Evolutionary conservation across 768 basidiomycete genomes (phyloP).

Genomic region (Collybia sp.): DNA sequence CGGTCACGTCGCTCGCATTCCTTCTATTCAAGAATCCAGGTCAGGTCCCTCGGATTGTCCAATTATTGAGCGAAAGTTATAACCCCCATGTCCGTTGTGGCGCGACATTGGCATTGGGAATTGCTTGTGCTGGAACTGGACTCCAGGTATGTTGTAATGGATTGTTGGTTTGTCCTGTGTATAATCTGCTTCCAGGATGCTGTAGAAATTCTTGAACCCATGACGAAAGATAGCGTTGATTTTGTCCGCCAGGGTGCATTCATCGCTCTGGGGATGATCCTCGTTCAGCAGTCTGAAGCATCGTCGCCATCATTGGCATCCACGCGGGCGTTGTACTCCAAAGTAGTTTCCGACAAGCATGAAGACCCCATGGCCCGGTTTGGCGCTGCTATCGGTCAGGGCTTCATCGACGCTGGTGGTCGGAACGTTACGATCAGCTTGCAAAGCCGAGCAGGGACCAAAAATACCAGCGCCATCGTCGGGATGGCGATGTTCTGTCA

Average conservation of each 20-base stretch:
- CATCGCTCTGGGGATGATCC: conserved; percentile 92
- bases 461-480: conserved; percentile 91
- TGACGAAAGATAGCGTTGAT: conserved; percentile 97
- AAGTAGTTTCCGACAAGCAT: conserved; percentile 93
- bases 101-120: conserved; percentile 92
- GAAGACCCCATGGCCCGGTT: conserved; percentile 99
- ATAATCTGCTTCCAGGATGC: conserved; percentile 60
- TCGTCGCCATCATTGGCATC: conserved; percentile 77
- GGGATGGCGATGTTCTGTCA: conserved; percentile 99
- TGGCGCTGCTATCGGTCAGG: conserved; percentile 93
- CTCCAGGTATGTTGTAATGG: conserved; percentile 56
- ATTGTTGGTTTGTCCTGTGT: neutral
- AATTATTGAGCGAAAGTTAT: conserved; percentile 95
- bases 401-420: conserved; percentile 96
- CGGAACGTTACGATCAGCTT: conserved; percentile 93
- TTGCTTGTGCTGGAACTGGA: conserved; percentile 96
- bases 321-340: conserved; percentile 80
- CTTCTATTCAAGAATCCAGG: conserved; percentile 94
- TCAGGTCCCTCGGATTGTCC: conserved; percentile 95
- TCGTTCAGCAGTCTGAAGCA: conserved; percentile 93
- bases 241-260: conserved; percentile 98
- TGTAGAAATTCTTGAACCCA: conserved; percentile 92
- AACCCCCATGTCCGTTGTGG: conserved; percentile 98
- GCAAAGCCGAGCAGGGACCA: conserved; percentile 88
- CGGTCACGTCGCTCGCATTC: conserved; percentile 94